Evolutionary conservation across 2,329 filamentous ascomycete genomes (phyloP), one percentile per base, ranked within the genome.

Genomic region (Diplodia scrobiculata): DNA sequence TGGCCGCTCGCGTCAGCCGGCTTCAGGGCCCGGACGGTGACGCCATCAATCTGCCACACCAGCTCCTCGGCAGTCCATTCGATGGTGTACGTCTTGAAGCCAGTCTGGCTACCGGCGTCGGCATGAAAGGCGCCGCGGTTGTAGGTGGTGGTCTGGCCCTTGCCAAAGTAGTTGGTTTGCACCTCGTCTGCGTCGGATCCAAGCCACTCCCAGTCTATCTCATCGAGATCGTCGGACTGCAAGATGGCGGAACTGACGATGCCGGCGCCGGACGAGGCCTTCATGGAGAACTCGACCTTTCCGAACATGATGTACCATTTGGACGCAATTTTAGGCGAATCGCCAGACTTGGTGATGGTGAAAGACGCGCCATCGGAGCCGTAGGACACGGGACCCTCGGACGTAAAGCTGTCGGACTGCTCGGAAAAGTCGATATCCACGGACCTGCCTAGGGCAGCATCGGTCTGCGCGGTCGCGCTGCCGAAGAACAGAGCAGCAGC

Each of bases 261-360:
- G 67, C 95, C 95, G 10, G 86, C 88, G 7, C 95, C 95, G 0
- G 92, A 89, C 10, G 95, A 92, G 29, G 91, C 88, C 79, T 94
- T 93, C 82, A 97, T 84, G 36, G 87, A 89, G 71, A 93, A 86
- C 70, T 96, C 90, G 74, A 97, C 91, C 69, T 89, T 90, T 71
- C 95, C 95, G 77, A 97, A 99, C 95, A 99, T 98, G 81, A 99
- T 97, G 83, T 97, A 98, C 86, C 96, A 98, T 73, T 95, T 87
- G 68, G 92, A 96, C 70, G 85, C 85, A 68, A 99, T 86, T 76
- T 94, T 90, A 0, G 95, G 95, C 2, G 92, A 86, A 75, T 99
- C 91, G 66, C 94, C 93, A 60, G 88, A 84, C 73, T 88, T 81
- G 63, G 86, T 79, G 63, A 99, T 89, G 29, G 91, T 92, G 76